phyloP scores from a whole-genome alignment of 2,329 filamentous ascomycete species.

The Stenocarpella maydis region DNA sequence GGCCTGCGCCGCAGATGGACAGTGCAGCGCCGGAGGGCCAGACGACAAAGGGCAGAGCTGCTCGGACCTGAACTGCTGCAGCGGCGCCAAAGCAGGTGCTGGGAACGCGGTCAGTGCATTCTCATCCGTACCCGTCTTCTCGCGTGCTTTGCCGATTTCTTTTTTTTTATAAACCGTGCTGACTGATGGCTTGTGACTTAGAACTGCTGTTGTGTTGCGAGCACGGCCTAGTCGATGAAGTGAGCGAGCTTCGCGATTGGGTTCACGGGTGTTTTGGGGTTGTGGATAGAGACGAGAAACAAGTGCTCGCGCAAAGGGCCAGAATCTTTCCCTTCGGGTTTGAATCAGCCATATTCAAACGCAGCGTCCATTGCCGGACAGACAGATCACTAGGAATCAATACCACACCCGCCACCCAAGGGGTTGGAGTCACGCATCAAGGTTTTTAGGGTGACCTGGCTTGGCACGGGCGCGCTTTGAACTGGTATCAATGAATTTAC shows the following conservation, averaged over 20 bases:
- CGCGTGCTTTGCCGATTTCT: too few relatives aligned
- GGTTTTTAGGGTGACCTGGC: background rate
- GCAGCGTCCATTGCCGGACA: background rate
- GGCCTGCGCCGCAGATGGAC: background rate
- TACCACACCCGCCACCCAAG: background rate
- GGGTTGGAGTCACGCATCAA: background rate
- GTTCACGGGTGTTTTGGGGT: too few relatives aligned
- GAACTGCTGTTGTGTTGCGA: conserved; percentile 1
- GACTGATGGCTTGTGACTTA: background rate
- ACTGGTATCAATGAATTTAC: conserved; percentile 23
- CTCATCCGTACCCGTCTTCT: too few relatives aligned
- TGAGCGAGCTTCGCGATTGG: background rate
- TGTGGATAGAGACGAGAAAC: background rate
- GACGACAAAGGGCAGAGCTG: background rate
- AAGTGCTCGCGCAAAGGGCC: background rate
- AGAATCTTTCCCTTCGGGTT: too few relatives aligned
- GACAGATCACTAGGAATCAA: background rate
- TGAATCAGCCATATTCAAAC: background rate
- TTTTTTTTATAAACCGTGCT: background rate
- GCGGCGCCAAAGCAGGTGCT: background rate
- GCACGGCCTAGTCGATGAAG: background rate
- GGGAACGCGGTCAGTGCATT: background rate
- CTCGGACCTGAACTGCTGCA: conserved; percentile 15
- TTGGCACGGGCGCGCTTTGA: background rate
- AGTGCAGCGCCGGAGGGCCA: background rate